Base-by-base conservation (phyloP, 805 yeast genomes). In the Blastobotrys peoriensis region DNA sequence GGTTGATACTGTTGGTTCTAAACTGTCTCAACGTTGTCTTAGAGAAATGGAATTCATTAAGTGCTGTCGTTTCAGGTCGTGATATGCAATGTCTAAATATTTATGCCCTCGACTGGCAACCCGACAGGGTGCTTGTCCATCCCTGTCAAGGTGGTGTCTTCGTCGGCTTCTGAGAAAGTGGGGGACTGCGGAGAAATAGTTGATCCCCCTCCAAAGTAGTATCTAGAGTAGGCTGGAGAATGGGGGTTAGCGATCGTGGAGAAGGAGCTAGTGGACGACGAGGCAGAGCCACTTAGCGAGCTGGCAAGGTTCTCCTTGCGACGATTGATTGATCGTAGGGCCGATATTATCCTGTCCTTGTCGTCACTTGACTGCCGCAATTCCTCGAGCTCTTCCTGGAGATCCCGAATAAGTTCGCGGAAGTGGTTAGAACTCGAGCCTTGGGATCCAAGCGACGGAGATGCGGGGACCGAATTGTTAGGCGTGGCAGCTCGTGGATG, bases 281-380 rank as follows among this genome's bases (percentile, higher is more conserved):
- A 18, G 40, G 13, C 15, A 16, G 41, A 22, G 36, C 41, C 40
- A 16, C 27, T 21, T 16, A 51, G 35, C 5, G 45, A 38, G 8
- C 46, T 43, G 25, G 53, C 39, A 38, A 55, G 43, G 35, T 47
- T 52, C 37, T 67, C 77, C 27, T 89, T 71, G 27, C 83, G 71
- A 54, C 79, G 73, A 28, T 78, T 72, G 2, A 86, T 76, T 38
- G 83, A 77, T 28, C 81, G 77, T 45, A 87, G 66, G 1, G 91
- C 87, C 48, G 75, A 77, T 46, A 88, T 84, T 51, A 88, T 81
- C 38, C 80, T 79, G 53, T 87, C 95, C 61, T 87, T 88, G 50
- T 83, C 85, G 38, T 74, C 72, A 33, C 85, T 56, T 36, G 75
- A 70, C 40, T 77, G 81, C 54, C 74, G 73, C 52, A 89, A 67